Evolutionary conservation across 257 asterid genomes (phyloP).

Genomic region (Henckelia pumila): DNA sequence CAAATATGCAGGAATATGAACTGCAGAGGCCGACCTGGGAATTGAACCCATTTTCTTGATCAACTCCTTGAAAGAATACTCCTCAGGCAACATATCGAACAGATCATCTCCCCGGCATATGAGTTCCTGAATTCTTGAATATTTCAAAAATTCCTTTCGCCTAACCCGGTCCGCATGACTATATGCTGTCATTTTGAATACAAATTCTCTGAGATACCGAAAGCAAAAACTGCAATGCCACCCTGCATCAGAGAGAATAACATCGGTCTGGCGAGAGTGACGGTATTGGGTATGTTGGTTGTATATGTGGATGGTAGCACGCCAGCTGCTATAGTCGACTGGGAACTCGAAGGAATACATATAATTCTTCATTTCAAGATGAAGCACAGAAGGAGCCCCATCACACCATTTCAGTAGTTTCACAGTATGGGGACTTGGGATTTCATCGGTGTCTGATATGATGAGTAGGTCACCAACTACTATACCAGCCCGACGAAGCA

Average conservation of each 20-base stretch:
- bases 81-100: conserved; percentile 93
- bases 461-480: conserved; percentile 69
- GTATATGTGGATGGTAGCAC: conserved; percentile 62
- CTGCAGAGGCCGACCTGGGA: conserved; percentile 77
- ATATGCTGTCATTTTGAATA: conserved; percentile 64
- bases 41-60: conserved; percentile 82
- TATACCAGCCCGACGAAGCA: conserved; percentile 65
- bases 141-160: conserved; percentile 39
- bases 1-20: conserved; percentile 74
- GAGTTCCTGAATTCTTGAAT: conserved; percentile 66
- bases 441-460: conserved; percentile 86
- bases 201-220: conserved; percentile 50
- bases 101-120: conserved; percentile 80
- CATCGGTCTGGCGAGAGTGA: conserved; percentile 65
- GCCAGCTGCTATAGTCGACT: conserved; percentile 83
- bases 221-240: conserved; percentile 98
- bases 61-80: conserved; percentile 77
- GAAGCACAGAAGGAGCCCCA: conserved; percentile 67
- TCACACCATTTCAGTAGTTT: conserved; percentile 90
- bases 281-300: conserved; percentile 57
- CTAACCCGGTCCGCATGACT: conserved; percentile 68
- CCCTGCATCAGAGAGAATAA: conserved; percentile 80
- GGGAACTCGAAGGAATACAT: conserved; percentile 90
- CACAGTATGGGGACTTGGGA: conserved; percentile 84
- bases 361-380: conserved; percentile 67